Conservation (phyloP, 139 green algal genomes). For the Nannochloris sp. region DNA sequence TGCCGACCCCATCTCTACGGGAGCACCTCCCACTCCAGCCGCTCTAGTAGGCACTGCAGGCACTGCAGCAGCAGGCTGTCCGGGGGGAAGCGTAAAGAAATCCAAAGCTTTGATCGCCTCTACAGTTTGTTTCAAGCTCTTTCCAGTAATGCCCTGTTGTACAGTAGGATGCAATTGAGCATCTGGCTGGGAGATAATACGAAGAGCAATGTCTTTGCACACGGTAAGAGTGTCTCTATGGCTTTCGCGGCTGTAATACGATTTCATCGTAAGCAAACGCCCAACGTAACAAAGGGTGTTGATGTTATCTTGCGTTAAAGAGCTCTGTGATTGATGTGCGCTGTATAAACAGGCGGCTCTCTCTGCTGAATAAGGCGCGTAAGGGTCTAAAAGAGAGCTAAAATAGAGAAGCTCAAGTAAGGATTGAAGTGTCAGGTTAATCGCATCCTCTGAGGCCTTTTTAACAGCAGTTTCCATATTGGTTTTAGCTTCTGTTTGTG, state of each 20-base stretch:
- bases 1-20: background rate
- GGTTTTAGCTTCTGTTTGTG: background rate
- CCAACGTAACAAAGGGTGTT: constrained; percentile 7
- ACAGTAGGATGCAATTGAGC: background rate
- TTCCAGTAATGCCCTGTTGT: background rate
- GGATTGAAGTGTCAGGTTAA: too few species aligned
- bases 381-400: constrained; percentile 1
- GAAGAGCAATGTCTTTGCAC: constrained; percentile 22
- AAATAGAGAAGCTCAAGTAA: constrained; percentile 23
- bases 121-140: background rate
- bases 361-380: background rate
- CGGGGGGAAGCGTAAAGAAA: background rate
- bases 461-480: background rate
- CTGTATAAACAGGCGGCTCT: background rate
- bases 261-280: constrained; percentile 10
- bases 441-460: too few species aligned
- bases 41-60: background rate
- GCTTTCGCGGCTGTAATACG: background rate
- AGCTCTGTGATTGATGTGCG: constrained; percentile 12
- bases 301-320: constrained; percentile 6
- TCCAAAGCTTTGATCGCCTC: background rate
- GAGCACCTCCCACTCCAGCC: background rate
- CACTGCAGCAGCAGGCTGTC: background rate
- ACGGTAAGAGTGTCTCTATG: constrained; percentile 17
- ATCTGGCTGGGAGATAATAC: background rate